Conservation (phyloP, 2,329 filamentous ascomycete genomes). For the Penicillium sp. region DNA sequence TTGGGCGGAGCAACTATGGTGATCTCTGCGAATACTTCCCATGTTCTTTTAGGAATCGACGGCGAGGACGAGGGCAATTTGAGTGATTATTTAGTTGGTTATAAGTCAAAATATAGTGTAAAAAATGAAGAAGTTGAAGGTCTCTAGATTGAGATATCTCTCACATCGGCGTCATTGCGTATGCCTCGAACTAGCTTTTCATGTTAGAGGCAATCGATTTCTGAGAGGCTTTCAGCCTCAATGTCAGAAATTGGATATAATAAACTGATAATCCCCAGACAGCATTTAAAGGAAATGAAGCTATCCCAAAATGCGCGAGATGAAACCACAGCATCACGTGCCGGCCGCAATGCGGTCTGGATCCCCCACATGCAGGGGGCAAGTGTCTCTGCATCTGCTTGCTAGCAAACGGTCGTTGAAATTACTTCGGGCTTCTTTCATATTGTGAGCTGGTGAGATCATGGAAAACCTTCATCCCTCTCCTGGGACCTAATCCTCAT, state of each 20-base stretch:
- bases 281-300: neutral
- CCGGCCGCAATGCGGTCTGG: constrained; percentile 3
- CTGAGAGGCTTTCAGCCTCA: neutral
- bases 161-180: constrained; percentile 2
- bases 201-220: neutral
- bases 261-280: neutral
- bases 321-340: constrained; percentile 4
- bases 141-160: neutral
- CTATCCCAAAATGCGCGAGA: neutral
- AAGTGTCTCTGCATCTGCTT: constrained; percentile 2
- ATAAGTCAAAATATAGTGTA: neutral
- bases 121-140: neutral
- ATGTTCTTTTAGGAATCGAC: neutral
- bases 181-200: neutral
- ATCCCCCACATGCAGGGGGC: constrained; percentile 10
- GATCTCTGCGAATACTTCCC: too few relatives aligned
- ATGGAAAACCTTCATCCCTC: constrained; percentile 15
- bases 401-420: constrained; percentile 5
- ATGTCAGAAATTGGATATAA: neutral
- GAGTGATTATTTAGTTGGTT: neutral
- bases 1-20: neutral
- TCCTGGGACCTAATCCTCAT: constrained; percentile 19
- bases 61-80: neutral
- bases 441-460: constrained; percentile 11
- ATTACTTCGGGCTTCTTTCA: constrained; percentile 1